These are phyloP conservation scores for Casuarina glauca DNA, from an alignment of 306 rosid species.

Conservation along the genomic window DNA sequence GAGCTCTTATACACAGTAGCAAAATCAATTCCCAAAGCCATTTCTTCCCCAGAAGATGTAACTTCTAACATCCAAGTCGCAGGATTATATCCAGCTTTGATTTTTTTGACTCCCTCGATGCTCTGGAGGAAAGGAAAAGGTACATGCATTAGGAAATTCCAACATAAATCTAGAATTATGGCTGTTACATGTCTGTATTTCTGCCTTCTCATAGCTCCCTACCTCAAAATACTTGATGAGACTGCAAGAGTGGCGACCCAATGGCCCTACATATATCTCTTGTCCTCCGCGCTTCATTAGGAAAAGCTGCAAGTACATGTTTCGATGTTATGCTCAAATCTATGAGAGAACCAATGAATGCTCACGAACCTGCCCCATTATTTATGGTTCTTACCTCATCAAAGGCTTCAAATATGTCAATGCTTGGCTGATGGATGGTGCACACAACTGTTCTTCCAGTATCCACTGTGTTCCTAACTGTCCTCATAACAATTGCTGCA, in stretches of 20 bases:
- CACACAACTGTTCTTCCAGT: conserved; percentile 61
- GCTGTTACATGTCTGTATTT: not conserved
- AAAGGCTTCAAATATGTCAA: conserved; percentile 60
- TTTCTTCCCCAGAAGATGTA: conserved; percentile 43
- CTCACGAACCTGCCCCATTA: not conserved
- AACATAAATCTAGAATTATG: not conserved
- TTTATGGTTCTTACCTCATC: conserved; percentile 41
- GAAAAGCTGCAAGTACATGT: conserved; percentile 39
- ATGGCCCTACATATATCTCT: conserved; percentile 51
- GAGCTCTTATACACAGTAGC: conserved; percentile 35
- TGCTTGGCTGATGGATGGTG: conserved; percentile 64
- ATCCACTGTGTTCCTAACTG: conserved; percentile 53
- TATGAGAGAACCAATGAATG: not conserved
- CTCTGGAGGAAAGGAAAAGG: conserved; percentile 27
- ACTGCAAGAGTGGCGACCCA: conserved; percentile 44
- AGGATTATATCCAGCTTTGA: conserved; percentile 44
- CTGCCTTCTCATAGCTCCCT: not conserved
- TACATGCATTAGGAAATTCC: not conserved
- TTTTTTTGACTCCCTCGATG: conserved; percentile 36
- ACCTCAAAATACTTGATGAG: conserved; percentile 49
- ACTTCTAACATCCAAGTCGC: conserved; percentile 64
- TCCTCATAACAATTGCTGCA: conserved; percentile 61
- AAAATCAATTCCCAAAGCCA: conserved; percentile 43
- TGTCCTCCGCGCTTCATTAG: conserved; percentile 50
- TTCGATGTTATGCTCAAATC: not conserved